Conservation (phyloP, 83 land plant species). For the Isoetes engelmannii region DNA sequence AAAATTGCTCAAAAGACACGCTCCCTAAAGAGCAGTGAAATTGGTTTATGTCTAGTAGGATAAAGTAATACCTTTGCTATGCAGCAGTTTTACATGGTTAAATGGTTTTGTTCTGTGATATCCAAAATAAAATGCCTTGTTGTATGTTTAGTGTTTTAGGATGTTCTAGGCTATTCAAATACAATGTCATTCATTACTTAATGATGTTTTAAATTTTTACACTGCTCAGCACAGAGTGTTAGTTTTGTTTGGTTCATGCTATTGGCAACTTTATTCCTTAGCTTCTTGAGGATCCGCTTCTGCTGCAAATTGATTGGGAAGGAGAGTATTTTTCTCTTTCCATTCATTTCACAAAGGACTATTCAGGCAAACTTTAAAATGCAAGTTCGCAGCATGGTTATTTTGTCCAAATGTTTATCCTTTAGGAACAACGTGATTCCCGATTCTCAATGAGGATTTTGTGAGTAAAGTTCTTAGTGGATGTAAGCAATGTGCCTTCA, state of each 20-base stretch:
- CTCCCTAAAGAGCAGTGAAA: too few relatives aligned
- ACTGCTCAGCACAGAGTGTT: too few relatives aligned
- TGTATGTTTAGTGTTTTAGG: not conserved
- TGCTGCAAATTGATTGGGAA: conserved; percentile 80
- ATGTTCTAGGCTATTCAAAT: not conserved
- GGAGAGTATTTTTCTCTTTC: conserved; percentile 67
- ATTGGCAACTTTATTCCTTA: too few relatives aligned
- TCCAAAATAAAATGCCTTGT: too few relatives aligned
- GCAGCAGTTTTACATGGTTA: not conserved
- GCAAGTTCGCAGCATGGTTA: conserved; percentile 70
- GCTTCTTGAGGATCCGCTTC: not conserved
- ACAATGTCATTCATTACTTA: too few relatives aligned
- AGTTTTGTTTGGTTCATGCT: too few relatives aligned
- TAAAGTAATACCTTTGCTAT: too few relatives aligned
- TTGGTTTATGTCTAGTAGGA: too few relatives aligned
- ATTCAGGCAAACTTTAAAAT: conserved; percentile 85
- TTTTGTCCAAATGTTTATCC: conserved; percentile 91
- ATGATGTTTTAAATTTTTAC: too few relatives aligned
- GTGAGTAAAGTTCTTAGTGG: conserved; percentile 77
- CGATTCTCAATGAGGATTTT: conserved; percentile 86
- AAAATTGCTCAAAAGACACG: too few relatives aligned
- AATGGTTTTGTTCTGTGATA: not conserved
- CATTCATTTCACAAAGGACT: conserved; percentile 76
- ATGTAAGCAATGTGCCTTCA: conserved; percentile 86
- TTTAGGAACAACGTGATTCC: conserved; percentile 82